Conservation (phyloP, 2,329 filamentous ascomycete species). For the Lachnellula cervina region DNA sequence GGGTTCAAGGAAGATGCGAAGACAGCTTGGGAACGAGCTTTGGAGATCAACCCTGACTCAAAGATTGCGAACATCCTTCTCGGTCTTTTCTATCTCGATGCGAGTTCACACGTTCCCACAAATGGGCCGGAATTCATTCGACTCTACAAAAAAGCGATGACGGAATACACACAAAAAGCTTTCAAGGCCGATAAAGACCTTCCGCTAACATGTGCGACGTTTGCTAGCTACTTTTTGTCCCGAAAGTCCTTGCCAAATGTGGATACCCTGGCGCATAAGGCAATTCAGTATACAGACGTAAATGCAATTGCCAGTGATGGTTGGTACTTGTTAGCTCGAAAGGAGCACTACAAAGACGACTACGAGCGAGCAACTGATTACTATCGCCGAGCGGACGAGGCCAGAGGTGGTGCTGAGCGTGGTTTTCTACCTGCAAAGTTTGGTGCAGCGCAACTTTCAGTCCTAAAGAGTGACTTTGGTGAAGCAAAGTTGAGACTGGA, state of each 20-base stretch:
- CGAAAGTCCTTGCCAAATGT: constrained; percentile 76
- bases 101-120: constrained; percentile 75
- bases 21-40: constrained; percentile 78
- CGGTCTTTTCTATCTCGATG: constrained; percentile 83
- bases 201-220: constrained; percentile 83
- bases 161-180: constrained; percentile 85
- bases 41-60: constrained; percentile 76
- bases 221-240: constrained; percentile 84
- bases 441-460: constrained; percentile 82
- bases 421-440: constrained; percentile 95
- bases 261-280: constrained; percentile 82
- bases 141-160: constrained; percentile 91
- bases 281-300: constrained; percentile 92
- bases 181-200: constrained; percentile 92
- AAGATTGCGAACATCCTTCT: constrained; percentile 89
- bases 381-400: constrained; percentile 86
- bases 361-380: constrained; percentile 72
- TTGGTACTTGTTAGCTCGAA: constrained; percentile 90
- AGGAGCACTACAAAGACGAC: constrained; percentile 80
- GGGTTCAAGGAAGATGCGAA: constrained; percentile 92
- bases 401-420: constrained; percentile 82
- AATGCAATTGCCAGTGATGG: constrained; percentile 96
- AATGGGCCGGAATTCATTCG: constrained; percentile 79
- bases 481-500: constrained; percentile 91
- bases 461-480: constrained; percentile 76